These are phyloP conservation scores for Irpex sp. DNA, from an alignment of 1,284 basidiomycete genomes.

Conservation along the genomic window DNA sequence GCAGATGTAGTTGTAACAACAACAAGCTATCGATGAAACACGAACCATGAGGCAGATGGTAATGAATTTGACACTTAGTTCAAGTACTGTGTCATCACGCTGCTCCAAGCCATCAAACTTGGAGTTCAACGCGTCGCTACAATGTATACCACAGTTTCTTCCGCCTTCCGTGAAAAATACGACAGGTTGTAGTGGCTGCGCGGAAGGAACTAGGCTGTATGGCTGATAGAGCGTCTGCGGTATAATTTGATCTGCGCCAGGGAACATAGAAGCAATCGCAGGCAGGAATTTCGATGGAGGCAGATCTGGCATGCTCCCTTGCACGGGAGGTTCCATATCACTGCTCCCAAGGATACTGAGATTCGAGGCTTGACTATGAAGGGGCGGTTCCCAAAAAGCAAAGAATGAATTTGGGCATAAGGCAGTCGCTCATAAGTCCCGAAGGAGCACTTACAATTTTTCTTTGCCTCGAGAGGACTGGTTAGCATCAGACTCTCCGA, in stretches of 20 bases:
- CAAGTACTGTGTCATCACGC: slow-evolving; percentile 59
- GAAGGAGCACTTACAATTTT: too few species aligned
- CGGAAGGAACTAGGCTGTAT: slow-evolving; percentile 61
- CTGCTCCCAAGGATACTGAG: too few species aligned
- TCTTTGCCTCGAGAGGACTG: too few species aligned
- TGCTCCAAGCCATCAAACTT: slow-evolving; percentile 36
- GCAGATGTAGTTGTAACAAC: not conserved
- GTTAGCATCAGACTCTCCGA: too few species aligned
- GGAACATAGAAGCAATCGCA: slow-evolving; percentile 15
- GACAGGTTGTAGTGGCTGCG: slow-evolving; percentile 19
- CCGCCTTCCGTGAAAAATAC: slow-evolving; percentile 45
- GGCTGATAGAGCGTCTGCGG: slow-evolving; percentile 67
- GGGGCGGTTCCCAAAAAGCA: too few species aligned
- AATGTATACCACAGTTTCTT: slow-evolving; percentile 48
- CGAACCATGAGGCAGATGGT: slow-evolving; percentile 69
- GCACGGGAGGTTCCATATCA: not conserved
- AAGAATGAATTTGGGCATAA: too few species aligned
- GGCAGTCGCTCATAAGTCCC: too few species aligned
- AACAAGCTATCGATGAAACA: too few species aligned
- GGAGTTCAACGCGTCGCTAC: slow-evolving; percentile 45
- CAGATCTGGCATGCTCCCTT: not conserved
- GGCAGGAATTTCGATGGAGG: slow-evolving; percentile 9
- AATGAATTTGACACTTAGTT: slow-evolving; percentile 65
- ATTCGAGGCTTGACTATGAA: too few species aligned
- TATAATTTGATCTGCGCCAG: slow-evolving; percentile 27